Evolutionary conservation across 371 early-diverging fungal species (phyloP), one percentile per base, ranked within the genome.

Genomic region (Circinella umbellata): DNA sequence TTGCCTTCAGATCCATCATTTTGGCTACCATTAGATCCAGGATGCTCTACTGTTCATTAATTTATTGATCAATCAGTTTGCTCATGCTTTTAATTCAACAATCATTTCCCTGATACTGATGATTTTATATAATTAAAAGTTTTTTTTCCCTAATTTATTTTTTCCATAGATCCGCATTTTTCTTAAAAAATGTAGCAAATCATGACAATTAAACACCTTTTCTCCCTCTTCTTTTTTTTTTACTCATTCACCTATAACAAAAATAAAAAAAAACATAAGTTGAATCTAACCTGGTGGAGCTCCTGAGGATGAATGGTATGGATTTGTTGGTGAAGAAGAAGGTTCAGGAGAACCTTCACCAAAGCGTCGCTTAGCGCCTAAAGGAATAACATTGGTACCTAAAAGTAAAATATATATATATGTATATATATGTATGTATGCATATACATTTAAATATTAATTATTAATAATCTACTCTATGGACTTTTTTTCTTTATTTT

Each of bases 321-420:
- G 14, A 51, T n/a, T 15, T 51, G 51, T 51, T 51, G 51, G 17
- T 15, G 51, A 51, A 51, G 51, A 51, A 51, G 51, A n/a, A n/a
- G 38, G 60, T 37, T 70, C 67, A 47, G 74, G 68, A 20, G 69
- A 68, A 51, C 59, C 68, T 17, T 67, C 75, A 62, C 69, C 77
- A 27, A 73, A 64, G 63, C 77, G 76, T 66, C 83, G 73, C 67
- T 80, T 78, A 20, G 63, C 70, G 48, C 86, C 84, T 62, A 82
- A 66, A 48, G 86, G 83, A 61, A 81, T 73, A 14, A 81, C 79
- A 54, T 85, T 85, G 49, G 83, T 80, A 57, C 85, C 84, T 84
- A 66, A 17, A 39, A 37, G 1, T 6, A 63, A 54, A 11, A 1
- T 10, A n/a, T n/a, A n/a, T n/a, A n/a, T n/a, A n/a, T n/a, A n/a